These are phyloP conservation scores for Penicillium occitanis DNA, from an alignment of 2,329 filamentous ascomycete species.

Conservation along the genomic window DNA sequence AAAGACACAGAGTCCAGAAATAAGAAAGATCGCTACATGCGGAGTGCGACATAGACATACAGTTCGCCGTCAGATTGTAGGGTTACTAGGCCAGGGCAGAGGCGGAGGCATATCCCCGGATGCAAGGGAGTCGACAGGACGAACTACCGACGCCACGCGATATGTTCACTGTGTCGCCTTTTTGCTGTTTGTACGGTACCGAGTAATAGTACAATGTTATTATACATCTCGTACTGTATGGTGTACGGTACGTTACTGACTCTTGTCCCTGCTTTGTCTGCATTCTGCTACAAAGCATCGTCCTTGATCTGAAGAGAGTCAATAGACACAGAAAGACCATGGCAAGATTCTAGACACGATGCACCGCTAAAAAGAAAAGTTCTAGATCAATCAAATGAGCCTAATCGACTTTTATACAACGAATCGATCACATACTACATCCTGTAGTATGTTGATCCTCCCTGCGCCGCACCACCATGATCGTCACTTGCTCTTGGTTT, in stretches of 20 bases:
- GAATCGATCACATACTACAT: neutral
- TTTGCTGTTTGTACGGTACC: slow-evolving; percentile 1
- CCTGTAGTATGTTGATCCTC: neutral
- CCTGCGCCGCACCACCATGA: slow-evolving; percentile 7
- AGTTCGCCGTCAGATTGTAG: slow-evolving; percentile 1
- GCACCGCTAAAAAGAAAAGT: neutral
- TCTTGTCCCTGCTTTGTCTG: neutral
- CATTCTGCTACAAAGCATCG: neutral
- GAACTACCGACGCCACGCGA: slow-evolving; percentile 17
- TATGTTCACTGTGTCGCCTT: neutral
- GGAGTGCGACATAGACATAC: neutral
- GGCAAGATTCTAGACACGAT: neutral
- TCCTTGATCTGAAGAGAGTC: neutral
- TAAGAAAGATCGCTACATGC: neutral
- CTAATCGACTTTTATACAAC: neutral
- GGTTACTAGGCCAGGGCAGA: neutral
- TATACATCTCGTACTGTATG: neutral
- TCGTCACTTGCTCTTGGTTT: slow-evolving; percentile 5
- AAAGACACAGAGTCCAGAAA: neutral
- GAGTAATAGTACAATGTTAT: slow-evolving; percentile 2
- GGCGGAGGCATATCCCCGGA: slow-evolving; percentile 15
- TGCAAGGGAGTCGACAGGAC: slow-evolving; percentile 13
- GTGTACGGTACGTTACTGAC: neutral
- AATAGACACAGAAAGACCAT: neutral
- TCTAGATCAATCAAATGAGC: slow-evolving; percentile 9